Conservation (phyloP, 257 asterid genomes). For the Primulina tabacum region DNA sequence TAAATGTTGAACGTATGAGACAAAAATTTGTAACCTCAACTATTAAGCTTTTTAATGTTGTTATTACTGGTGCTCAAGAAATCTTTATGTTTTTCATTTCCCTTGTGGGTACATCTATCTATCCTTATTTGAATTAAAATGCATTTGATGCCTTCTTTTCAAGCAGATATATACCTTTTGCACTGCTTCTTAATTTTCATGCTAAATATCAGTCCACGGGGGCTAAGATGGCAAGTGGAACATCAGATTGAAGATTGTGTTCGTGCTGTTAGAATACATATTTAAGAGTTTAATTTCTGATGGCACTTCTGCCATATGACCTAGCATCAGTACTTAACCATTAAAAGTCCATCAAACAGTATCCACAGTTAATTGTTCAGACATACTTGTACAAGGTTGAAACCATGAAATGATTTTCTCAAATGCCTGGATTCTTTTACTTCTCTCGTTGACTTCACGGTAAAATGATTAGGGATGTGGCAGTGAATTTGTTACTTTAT, state of each 20-base stretch:
- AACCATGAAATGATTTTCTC: conserved; percentile 13
- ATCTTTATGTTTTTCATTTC: neutral
- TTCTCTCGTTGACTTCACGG: conserved; percentile 2
- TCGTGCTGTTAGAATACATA: neutral
- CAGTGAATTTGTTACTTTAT: conserved; percentile 1
- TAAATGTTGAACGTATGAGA: conserved; percentile 1
- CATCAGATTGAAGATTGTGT: neutral
- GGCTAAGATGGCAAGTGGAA: conserved; percentile 8
- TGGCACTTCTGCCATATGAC: neutral
- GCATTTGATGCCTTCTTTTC: neutral
- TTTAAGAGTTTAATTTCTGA: conserved; percentile 4
- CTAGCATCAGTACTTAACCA: neutral
- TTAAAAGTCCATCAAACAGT: no score
- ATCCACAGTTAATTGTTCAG: no score
- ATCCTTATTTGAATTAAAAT: neutral
- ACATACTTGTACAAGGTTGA: neutral
- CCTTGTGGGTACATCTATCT: conserved; percentile 4
- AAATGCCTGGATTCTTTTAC: conserved; percentile 2
- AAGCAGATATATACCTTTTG: neutral
- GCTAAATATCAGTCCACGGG: neutral
- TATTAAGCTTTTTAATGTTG: conserved; percentile 1
- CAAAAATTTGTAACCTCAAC: conserved; percentile 1
- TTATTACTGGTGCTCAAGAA: neutral
- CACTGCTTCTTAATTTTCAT: conserved; percentile 4
- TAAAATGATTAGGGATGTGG: conserved; percentile 4